These are phyloP conservation scores for Chlamydomonas incerta DNA, from an alignment of 139 green algal species.

Conservation along the genomic window DNA sequence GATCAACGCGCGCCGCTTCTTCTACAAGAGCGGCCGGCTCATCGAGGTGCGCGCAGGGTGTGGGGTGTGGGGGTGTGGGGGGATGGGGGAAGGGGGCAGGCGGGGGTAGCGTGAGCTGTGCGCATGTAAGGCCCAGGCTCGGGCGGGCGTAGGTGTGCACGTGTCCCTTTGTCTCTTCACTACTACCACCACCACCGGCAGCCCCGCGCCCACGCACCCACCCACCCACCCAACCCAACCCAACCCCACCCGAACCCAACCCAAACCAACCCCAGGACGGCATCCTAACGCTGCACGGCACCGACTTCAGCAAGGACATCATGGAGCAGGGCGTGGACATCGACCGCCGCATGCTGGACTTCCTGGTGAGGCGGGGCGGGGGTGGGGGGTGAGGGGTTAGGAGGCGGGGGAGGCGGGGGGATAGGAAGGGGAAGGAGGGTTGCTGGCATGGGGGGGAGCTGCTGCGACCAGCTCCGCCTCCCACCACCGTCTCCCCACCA, in stretches of 20 bases:
- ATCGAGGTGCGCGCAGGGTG: slow-evolving; percentile 12
- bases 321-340: slow-evolving; percentile 36
- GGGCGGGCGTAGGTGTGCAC: not conserved
- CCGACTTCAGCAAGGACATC: slow-evolving; percentile 35
- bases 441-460: too few species aligned
- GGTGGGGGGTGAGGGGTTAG: too few species aligned
- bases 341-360: slow-evolving; percentile 37
- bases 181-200: too few species aligned
- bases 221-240: not conserved
- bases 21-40: slow-evolving; percentile 34
- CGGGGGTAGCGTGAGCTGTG: not conserved
- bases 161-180: too few species aligned
- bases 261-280: slow-evolving; percentile 2
- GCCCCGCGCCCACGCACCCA: not conserved
- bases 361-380: slow-evolving; percentile 27
- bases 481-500: too few species aligned
- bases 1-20: slow-evolving; percentile 34
- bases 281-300: slow-evolving; percentile 26
- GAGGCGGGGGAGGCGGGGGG: too few species aligned
- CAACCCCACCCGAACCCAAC: not conserved
- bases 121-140: not conserved
- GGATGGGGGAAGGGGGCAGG: too few species aligned
- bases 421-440: too few species aligned
- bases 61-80: too few species aligned
- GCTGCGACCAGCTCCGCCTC: too few species aligned